A percentile compares a stretch with the other conserved stretches of the same genome.
Conservation (phyloP, 225 moss, liverwort and hornwort species). For the Polytrichum formosum region DNA sequence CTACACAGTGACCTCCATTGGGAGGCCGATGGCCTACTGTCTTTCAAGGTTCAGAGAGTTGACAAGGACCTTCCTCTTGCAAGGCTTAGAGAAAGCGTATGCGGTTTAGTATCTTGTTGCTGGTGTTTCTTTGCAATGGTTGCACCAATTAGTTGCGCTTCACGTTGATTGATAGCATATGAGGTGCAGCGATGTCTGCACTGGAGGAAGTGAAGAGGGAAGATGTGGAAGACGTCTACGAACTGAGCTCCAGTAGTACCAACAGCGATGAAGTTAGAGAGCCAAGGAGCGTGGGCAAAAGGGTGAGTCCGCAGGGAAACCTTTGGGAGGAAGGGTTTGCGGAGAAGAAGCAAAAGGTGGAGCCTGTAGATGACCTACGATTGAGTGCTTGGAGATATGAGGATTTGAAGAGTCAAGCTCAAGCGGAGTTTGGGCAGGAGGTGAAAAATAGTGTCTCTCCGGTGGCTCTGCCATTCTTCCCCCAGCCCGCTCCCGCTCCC, state of each 20-base stretch:
- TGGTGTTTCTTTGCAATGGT: background rate
- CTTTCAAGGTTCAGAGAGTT: background rate
- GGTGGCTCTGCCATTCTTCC: slow-evolving; percentile 2
- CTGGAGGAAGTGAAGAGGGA: slow-evolving; percentile 43
- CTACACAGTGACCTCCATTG: background rate
- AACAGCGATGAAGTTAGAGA: slow-evolving; percentile 38
- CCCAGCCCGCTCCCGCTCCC: slow-evolving; percentile 1
- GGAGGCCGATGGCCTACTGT: background rate
- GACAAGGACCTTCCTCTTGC: background rate
- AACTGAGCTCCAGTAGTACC: slow-evolving; percentile 52
- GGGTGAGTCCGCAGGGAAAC: slow-evolving; percentile 16
- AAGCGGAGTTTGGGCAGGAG: background rate
- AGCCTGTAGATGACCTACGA: slow-evolving; percentile 9
- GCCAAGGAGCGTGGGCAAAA: slow-evolving; percentile 28
- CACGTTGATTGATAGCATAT: background rate
- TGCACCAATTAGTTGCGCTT: background rate
- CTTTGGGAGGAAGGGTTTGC: slow-evolving; percentile 9
- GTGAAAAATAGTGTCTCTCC: background rate
- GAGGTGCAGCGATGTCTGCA: slow-evolving; percentile 53
- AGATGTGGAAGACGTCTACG: slow-evolving; percentile 37
- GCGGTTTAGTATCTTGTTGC: background rate
- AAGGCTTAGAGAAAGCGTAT: background rate
- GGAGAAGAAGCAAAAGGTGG: slow-evolving; percentile 12
- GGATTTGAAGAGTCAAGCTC: slow-evolving; percentile 1
- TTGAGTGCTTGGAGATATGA: slow-evolving; percentile 10